Percentiles rank a stretch among this genome's conserved stretches.
These are phyloP conservation scores for Alternaria sp. DNA, from an alignment of 2,329 filamentous ascomycete genomes.

Conservation along the genomic window DNA sequence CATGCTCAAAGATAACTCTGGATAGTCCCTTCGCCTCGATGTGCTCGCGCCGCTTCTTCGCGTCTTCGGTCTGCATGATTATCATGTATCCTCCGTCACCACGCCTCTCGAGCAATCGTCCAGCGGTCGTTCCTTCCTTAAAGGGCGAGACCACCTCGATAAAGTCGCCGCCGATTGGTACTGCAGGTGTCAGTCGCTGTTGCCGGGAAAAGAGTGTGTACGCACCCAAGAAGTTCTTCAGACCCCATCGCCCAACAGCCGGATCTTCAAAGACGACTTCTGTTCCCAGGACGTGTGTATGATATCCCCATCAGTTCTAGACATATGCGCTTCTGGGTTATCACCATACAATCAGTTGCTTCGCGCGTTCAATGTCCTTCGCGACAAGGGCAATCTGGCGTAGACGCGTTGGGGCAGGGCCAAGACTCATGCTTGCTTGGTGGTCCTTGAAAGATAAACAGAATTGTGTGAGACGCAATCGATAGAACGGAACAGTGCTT, in stretches of 20 bases:
- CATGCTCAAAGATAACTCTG: constrained; percentile 52
- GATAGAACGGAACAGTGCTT: neutral
- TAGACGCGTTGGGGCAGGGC: constrained; percentile 41
- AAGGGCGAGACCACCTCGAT: constrained; percentile 56
- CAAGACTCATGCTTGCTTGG: constrained; percentile 9
- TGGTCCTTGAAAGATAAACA: constrained; percentile 11
- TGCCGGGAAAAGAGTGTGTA: neutral
- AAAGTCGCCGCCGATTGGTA: constrained; percentile 56
- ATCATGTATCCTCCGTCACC: constrained; percentile 60
- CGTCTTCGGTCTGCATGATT: constrained; percentile 58
- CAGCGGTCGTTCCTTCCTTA: constrained; percentile 51
- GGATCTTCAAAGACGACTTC: constrained; percentile 54
- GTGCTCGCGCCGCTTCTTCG: constrained; percentile 46
- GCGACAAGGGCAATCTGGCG: constrained; percentile 49
- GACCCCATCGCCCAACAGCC: constrained; percentile 50
- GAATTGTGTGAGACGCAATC: neutral
- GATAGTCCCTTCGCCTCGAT: constrained; percentile 49
- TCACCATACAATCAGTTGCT: constrained; percentile 35
- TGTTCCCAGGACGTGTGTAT: constrained; percentile 52
- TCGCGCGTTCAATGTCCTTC: constrained; percentile 39
- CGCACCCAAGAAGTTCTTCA: constrained; percentile 53
- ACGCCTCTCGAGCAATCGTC: constrained; percentile 53
- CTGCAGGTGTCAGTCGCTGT: constrained; percentile 28
- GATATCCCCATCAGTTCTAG: constrained; percentile 6
- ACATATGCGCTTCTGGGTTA: neutral